These are phyloP conservation scores for Chimonanthus praecox DNA, from an alignment of 164 flowering plant genomes.

Conservation along the genomic window DNA sequence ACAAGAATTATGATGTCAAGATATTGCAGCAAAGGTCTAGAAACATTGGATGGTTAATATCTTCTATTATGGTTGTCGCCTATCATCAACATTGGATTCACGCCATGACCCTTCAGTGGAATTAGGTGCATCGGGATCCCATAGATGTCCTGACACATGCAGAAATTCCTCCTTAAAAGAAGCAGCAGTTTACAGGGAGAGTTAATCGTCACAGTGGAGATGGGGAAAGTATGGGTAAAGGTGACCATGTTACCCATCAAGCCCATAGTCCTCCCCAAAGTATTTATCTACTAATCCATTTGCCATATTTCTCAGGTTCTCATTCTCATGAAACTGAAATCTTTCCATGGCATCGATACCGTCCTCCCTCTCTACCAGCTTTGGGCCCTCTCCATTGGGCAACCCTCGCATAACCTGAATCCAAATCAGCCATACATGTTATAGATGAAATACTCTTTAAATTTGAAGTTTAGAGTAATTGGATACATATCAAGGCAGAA, in stretches of 20 bases:
- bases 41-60: too few species aligned
- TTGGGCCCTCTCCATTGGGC: constrained; percentile 89
- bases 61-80: too few species aligned
- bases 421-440: not conserved
- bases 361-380: constrained; percentile 82
- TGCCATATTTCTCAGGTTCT: constrained; percentile 87
- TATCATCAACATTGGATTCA: too few species aligned
- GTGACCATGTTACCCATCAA: constrained; percentile 39
- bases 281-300: constrained; percentile 82
- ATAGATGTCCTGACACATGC: not conserved
- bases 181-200: not conserved
- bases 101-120: too few species aligned
- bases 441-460: not conserved
- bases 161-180: not conserved
- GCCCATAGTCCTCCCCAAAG: constrained; percentile 87
- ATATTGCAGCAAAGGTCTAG: too few species aligned
- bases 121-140: not conserved
- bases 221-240: not conserved
- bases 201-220: not conserved
- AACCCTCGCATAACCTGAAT: constrained; percentile 81
- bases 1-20: too few species aligned
- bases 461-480: not conserved
- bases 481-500: not conserved
- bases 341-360: constrained; percentile 98
- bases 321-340: constrained; percentile 94